Base-by-base conservation (phyloP, 1,139 yeast genomes). In the Kodamaea suecica region DNA sequence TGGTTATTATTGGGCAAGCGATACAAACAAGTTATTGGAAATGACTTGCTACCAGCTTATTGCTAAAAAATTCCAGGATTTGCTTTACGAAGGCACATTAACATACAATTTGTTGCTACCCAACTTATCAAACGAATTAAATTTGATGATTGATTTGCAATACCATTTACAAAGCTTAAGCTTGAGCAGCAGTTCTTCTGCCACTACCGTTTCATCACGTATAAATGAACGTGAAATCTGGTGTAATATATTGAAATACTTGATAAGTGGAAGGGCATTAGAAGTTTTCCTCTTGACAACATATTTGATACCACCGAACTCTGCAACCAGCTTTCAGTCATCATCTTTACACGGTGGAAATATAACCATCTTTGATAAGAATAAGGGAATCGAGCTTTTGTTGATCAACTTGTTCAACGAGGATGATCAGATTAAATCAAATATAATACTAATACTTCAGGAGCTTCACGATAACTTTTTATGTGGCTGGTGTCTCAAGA, bases 391-490 rank as follows among this genome's bases (percentile, higher is more conserved):
- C 20, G 76, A 71, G 43, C 50, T 68, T 14, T 47, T 70, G 15
- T 50, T 68, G 30, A 44, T 69, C 16, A 43, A 78, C 47, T 60
- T 76, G 72, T 50, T 75, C 73, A 37, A 76, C 78, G 50, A 69
- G 19, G 53, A 69, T 42, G 62, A 66, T 40, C 69, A 64, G 39
- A 57, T 70, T 31, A 70, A 69, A 44, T 53, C 64, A 15, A 68
- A 66, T 40, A 53, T 70, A 11, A 57, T 67, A 10, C 64, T 66
- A 71, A 70, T 70, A 19, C 47, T 70, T 35, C 73, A 69, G 43
- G 75, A 70, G 45, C 51, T 70, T 28, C 70, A 62, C 38, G 75
- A 70, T 36, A 67, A 68, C 51, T 64, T 60, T 37, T 49, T 70
- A 17, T 69, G 75, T 47, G 73, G 74, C 4, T 70, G 75, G 76